Percentiles rank a stretch among this genome's conserved stretches.
Conservation (phyloP, 805 yeast species). For the Yarrowia bubula region DNA sequence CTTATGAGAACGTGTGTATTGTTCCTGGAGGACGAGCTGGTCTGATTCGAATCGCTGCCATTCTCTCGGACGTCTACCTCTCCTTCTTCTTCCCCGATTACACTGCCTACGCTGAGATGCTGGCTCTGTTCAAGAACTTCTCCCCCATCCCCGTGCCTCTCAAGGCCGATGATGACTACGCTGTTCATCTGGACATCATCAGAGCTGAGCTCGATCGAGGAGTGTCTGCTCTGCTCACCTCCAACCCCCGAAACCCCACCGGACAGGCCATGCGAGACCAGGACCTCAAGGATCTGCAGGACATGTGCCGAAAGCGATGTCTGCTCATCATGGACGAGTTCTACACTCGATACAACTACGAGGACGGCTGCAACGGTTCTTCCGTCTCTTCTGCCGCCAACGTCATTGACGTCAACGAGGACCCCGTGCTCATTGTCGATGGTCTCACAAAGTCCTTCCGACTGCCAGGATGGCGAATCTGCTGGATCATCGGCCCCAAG, state of each 20-base stretch:
- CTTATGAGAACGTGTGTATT: slow-evolving; percentile 57
- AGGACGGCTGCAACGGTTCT: slow-evolving; percentile 53
- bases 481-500: slow-evolving; percentile 64
- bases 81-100: slow-evolving; percentile 62
- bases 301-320: slow-evolving; percentile 52
- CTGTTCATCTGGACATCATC: slow-evolving; percentile 52
- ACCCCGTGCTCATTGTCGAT: slow-evolving; percentile 59
- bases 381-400: slow-evolving; percentile 52
- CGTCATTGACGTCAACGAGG: slow-evolving; percentile 54
- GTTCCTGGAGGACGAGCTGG: slow-evolving; percentile 69
- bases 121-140: slow-evolving; percentile 54
- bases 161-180: slow-evolving; percentile 55
- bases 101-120: slow-evolving; percentile 65
- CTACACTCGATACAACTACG: slow-evolving; percentile 57
- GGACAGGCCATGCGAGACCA: slow-evolving; percentile 51
- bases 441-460: slow-evolving; percentile 62
- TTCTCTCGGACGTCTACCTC: slow-evolving; percentile 56
- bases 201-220: slow-evolving; percentile 55
- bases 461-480: slow-evolving; percentile 63
- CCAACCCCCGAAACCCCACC: slow-evolving; percentile 64
- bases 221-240: slow-evolving; percentile 52
- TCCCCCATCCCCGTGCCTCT: slow-evolving; percentile 62
- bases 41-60: slow-evolving; percentile 59
- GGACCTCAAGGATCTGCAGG: slow-evolving; percentile 51
- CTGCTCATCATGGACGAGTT: slow-evolving; percentile 63